Conservation (phyloP, 1,139 yeast species). For the Suzukiozyma palmioleophila region DNA sequence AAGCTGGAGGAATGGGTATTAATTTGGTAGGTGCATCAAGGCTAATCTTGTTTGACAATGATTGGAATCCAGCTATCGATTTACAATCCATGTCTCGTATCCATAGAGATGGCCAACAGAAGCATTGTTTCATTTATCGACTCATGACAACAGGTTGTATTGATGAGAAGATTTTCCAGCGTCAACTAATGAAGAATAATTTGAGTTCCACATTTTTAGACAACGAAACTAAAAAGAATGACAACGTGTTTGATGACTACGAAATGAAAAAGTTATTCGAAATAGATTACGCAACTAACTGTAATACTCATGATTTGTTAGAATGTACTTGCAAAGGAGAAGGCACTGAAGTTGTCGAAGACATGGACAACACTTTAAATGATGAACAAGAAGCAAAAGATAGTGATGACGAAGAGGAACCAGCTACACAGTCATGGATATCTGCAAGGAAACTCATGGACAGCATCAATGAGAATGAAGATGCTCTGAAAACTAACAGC, state of each 20-base stretch:
- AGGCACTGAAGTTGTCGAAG: conserved; percentile 12
- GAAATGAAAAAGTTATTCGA: conserved; percentile 78
- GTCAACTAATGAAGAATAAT: conserved; percentile 85
- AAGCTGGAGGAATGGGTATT: conserved; percentile 93
- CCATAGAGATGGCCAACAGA: conserved; percentile 87
- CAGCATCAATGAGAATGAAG: conserved; percentile 11
- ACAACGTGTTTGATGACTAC: conserved; percentile 50
- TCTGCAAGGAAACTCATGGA: conserved; percentile 34
- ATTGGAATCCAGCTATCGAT: conserved; percentile 94
- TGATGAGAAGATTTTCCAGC: conserved; percentile 90
- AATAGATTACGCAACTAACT: conserved; percentile 44
- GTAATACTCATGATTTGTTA: conserved; percentile 81
- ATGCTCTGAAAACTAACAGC: conserved; percentile 27
- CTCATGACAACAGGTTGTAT: conserved; percentile 84
- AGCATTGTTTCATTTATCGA: conserved; percentile 77
- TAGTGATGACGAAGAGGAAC: conserved; percentile 7
- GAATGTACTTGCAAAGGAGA: conserved; percentile 65
- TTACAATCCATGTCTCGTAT: conserved; percentile 95
- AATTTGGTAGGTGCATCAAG: conserved; percentile 90
- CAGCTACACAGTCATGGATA: conserved; percentile 29
- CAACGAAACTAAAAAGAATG: conserved; percentile 32
- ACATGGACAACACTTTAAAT: conserved; percentile 13
- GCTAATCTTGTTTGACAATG: conserved; percentile 78
- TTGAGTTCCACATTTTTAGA: conserved; percentile 77
- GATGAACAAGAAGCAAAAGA: conserved; percentile 10